Base-by-base conservation (phyloP, 305 asterid species). In the Stenogyne calaminthoides region DNA sequence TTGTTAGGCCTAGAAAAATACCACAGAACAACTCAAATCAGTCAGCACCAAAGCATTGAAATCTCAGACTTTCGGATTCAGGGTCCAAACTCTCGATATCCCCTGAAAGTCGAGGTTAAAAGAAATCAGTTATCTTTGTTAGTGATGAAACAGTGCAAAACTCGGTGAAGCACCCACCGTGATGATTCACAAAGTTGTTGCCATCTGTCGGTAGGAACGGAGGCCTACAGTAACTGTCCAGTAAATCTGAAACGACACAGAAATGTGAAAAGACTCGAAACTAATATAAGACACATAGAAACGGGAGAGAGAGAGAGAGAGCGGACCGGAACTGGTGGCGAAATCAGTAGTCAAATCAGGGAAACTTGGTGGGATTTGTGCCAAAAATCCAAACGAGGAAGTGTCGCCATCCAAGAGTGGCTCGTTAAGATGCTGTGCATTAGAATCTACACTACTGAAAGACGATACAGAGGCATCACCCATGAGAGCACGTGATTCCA, bases 381-480 rank as follows among this genome's bases (percentile, higher is more conserved):
- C 83, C 74, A 87, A 78, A 77, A 76, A 88, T 16, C 89, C 94
- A 49, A 87, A 92, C 36, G 92, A 76, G 56, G 89, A 74, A 69
- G 85, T 59, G 60, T 86, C 97, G n/a, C 56, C 90, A 69, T 90
- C 96, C 85, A 87, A 74, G 58, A 87, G 72, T 39, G 88, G 42
- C 76, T 73, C 95, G 32, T 84, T 86, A 46, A 88, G 71, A 81
- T 89, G 89, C 66, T 86, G 92, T 10, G 89, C 84, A 60, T 81
- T 88, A 72, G 96, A 85, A 78, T 86, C 91, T 27, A 82, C 94
- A 70, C 93, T 82, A 73, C 96, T 84, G 81, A 84, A 86, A 71
- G 97, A 88, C 6, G 95, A 77, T 20, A 87, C 87, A 71, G 96
- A 79, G 32, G 90, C 86, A 83, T 89, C 91, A 19, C 89, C 91